These are phyloP conservation scores for Quercus suber DNA, from an alignment of 306 rosid genomes.

Conservation along the genomic window DNA sequence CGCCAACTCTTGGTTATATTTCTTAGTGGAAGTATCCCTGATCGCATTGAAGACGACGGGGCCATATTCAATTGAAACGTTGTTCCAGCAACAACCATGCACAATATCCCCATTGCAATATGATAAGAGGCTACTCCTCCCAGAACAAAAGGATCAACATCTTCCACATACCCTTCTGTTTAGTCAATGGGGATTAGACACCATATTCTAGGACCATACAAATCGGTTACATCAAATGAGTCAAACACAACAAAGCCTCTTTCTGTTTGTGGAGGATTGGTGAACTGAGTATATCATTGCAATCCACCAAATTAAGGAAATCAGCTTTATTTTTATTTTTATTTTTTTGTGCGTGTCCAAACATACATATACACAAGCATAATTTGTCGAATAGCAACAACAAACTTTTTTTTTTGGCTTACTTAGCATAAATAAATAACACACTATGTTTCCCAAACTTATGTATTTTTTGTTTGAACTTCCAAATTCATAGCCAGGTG, in stretches of 20 bases:
- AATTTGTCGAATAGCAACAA: background rate
- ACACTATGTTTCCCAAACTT: background rate
- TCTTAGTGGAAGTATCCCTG: slow-evolving; percentile 3
- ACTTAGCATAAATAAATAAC: background rate
- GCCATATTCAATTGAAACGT: background rate
- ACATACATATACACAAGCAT: background rate
- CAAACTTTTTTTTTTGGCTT: background rate
- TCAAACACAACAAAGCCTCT: background rate
- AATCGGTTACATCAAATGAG: background rate
- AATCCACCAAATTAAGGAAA: background rate
- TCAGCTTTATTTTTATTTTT: background rate
- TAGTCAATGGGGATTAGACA: background rate
- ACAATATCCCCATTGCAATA: background rate
- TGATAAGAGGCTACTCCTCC: slow-evolving; percentile 1
- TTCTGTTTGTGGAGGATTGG: background rate
- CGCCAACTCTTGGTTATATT: background rate
- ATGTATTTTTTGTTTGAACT: background rate
- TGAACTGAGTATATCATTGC: background rate
- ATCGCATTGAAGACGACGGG: background rate
- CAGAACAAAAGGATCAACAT: background rate
- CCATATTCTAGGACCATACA: background rate
- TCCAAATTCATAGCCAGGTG: background rate
- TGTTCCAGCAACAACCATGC: background rate
- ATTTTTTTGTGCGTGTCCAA: background rate
- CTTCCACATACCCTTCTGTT: background rate